A percentile compares a stretch with the other conserved stretches of the same genome.
Conservation (phyloP, 2,329 filamentous ascomycete genomes). For the Elsinoe perseae region DNA sequence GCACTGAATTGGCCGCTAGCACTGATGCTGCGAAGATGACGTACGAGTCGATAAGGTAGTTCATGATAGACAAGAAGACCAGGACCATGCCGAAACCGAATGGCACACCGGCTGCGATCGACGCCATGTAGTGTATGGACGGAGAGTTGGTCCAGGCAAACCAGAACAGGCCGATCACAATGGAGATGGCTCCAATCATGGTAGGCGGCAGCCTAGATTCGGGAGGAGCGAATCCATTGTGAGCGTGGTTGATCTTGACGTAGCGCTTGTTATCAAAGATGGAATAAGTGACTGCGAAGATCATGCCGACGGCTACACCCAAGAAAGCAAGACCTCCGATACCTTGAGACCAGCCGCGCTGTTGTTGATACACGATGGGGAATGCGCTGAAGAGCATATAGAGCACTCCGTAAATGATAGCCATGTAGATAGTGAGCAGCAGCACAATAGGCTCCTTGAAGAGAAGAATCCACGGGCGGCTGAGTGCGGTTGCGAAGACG, state of each 20-base stretch:
- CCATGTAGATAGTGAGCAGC: constrained; percentile 58
- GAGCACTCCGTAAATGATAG: constrained; percentile 47
- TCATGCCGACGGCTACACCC: constrained; percentile 61
- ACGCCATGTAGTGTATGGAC: constrained; percentile 49
- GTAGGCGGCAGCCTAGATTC: constrained; percentile 58
- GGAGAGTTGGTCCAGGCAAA: constrained; percentile 60
- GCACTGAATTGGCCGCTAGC: constrained; percentile 68
- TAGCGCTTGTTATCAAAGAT: constrained; percentile 49
- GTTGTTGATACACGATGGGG: constrained; percentile 55
- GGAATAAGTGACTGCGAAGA: constrained; percentile 50
- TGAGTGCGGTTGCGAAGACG: constrained; percentile 51
- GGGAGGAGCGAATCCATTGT: constrained; percentile 52
- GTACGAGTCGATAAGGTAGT: constrained; percentile 60
- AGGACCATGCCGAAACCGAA: constrained; percentile 56
- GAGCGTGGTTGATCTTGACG: constrained; percentile 36
- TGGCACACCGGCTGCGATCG: constrained; percentile 43
- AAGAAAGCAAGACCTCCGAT: constrained; percentile 59
- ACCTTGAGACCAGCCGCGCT: constrained; percentile 52
- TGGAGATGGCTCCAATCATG: constrained; percentile 53
- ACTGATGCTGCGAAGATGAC: constrained; percentile 71
- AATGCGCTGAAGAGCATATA: constrained; percentile 45
- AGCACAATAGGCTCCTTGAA: constrained; percentile 64
- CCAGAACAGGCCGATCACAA: constrained; percentile 60
- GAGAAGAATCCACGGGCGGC: constrained; percentile 60
- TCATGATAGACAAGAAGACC: constrained; percentile 58